These are phyloP conservation scores for Discostella stelligeroides DNA, from an alignment of 108 stramenopile species.

Conservation along the genomic window DNA sequence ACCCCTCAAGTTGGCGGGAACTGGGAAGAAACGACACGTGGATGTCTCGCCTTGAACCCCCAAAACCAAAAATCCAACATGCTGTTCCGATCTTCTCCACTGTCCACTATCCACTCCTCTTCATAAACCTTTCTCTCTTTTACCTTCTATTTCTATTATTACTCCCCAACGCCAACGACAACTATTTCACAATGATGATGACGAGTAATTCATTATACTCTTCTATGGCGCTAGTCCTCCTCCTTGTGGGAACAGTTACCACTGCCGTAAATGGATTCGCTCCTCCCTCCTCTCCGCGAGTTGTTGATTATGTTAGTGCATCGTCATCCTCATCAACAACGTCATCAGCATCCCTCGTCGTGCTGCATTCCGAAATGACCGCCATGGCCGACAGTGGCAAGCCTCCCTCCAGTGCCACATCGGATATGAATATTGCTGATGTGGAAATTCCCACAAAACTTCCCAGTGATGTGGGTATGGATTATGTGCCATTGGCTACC, in stretches of 20 bases:
- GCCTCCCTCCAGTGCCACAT: constrained; percentile 45
- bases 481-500: constrained; percentile 91
- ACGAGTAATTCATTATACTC: background rate
- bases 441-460: constrained; percentile 84
- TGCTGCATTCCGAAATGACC: background rate
- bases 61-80: too few relatives aligned
- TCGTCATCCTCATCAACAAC: too few relatives aligned
- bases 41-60: too few relatives aligned
- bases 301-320: background rate
- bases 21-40: too few relatives aligned
- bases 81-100: too few relatives aligned
- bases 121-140: too few relatives aligned
- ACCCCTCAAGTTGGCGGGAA: too few relatives aligned
- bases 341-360: too few relatives aligned
- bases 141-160: too few relatives aligned
- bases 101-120: too few relatives aligned
- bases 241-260: background rate
- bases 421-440: constrained; percentile 46
- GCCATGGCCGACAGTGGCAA: constrained; percentile 63
- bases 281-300: background rate
- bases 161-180: too few relatives aligned
- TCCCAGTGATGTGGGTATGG: constrained; percentile 87
- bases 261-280: background rate
- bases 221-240: background rate
- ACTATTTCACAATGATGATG: background rate